Percentiles rank a stretch among this genome's conserved stretches.
Evolutionary conservation across 257 asterid species (phyloP).

Genomic region (Gynochthodes officinalis): DNA sequence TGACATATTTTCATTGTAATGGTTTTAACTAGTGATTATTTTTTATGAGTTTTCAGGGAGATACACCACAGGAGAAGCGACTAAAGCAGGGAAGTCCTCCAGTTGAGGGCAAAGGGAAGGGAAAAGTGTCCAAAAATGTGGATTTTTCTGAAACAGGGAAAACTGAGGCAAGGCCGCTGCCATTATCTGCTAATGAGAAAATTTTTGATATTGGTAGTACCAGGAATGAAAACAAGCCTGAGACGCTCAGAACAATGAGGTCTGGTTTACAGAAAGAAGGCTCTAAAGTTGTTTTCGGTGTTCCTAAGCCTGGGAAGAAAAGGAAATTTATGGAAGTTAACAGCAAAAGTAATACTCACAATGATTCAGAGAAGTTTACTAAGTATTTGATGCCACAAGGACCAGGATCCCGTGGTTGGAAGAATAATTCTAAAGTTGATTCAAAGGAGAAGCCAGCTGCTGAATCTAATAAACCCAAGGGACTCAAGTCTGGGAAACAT

Average conservation of each 20-base stretch:
- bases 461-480: slow-evolving; percentile 42
- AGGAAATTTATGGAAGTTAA: slow-evolving; percentile 89
- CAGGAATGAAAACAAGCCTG: slow-evolving; percentile 52
- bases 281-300: slow-evolving; percentile 76
- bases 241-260: slow-evolving; percentile 52
- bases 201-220: slow-evolving; percentile 56
- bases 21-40: not conserved
- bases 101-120: slow-evolving; percentile 51
- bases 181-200: slow-evolving; percentile 60
- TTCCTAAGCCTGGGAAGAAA: slow-evolving; percentile 92
- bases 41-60: slow-evolving; percentile 58
- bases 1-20: not conserved
- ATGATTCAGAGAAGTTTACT: slow-evolving; percentile 55
- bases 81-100: slow-evolving; percentile 49
- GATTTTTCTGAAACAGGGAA: slow-evolving; percentile 38
- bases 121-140: slow-evolving; percentile 33
- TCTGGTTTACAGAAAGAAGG: slow-evolving; percentile 77
- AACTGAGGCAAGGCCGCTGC: slow-evolving; percentile 44
- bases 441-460: slow-evolving; percentile 58
- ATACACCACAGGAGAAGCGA: slow-evolving; percentile 78
- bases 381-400: slow-evolving; percentile 58
- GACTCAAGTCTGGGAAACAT: slow-evolving; percentile 59
- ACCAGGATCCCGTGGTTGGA: slow-evolving; percentile 52
- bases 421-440: slow-evolving; percentile 47
- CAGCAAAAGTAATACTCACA: slow-evolving; percentile 39